These are phyloP conservation scores for Neurospora crassa DNA, from an alignment of 2,329 filamentous ascomycete species.

Conservation along the genomic window DNA sequence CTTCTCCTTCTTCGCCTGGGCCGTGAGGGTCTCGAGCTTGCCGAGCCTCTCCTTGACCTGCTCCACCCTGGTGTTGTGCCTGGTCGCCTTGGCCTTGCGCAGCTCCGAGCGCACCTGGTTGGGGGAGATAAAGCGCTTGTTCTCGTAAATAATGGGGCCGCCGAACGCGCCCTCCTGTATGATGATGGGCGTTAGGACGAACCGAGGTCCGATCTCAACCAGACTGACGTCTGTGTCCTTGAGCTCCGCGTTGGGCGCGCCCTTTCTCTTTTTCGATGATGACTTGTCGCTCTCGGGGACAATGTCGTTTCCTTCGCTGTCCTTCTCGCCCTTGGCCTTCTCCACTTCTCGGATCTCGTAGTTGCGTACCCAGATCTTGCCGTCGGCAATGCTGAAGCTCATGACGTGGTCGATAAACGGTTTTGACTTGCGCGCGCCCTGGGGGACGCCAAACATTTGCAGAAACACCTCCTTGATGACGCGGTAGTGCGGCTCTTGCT, in stretches of 20 bases:
- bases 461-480: conserved; percentile 84
- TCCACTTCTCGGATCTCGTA: conserved; percentile 89
- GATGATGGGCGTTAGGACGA: conserved; percentile 87
- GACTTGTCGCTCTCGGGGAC: conserved; percentile 21
- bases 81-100: conserved; percentile 62
- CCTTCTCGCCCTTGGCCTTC: conserved; percentile 35
- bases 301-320: conserved; percentile 21
- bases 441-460: conserved; percentile 86
- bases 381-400: conserved; percentile 81
- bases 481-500: conserved; percentile 66
- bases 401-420: conserved; percentile 95
- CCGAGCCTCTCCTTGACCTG: conserved; percentile 60
- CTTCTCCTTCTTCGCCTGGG: conserved; percentile 50
- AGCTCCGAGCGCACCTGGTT: conserved; percentile 88
- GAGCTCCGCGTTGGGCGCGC: conserved; percentile 15
- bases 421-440: conserved; percentile 80
- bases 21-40: conserved; percentile 65
- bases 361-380: conserved; percentile 91
- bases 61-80: conserved; percentile 69
- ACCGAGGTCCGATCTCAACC: conserved; percentile 87
- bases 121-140: conserved; percentile 92
- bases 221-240: conserved; percentile 70
- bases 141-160: conserved; percentile 95
- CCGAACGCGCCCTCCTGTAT: conserved; percentile 94
- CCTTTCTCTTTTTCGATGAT: conserved; percentile 27